A percentile compares a stretch with the other conserved stretches of the same genome.
phyloP scores from a whole-genome alignment of 192 early-diverging fungal genomes.

The Dissophora ornata region DNA sequence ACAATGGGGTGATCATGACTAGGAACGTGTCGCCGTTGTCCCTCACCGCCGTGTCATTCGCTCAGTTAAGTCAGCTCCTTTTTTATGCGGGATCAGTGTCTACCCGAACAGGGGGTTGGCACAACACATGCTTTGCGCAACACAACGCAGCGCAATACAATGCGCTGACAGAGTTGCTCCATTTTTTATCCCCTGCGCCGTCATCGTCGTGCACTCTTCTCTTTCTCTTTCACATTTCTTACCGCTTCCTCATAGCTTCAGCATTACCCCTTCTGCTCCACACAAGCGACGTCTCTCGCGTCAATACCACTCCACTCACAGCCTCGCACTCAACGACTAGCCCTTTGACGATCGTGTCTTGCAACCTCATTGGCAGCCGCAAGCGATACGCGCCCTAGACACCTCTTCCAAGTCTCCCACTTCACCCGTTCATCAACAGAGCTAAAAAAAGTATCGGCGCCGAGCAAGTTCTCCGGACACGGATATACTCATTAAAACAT shows the following conservation, averaged over 20 bases:
- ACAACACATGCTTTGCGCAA: neutral
- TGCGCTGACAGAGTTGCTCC: neutral
- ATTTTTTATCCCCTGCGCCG: no score
- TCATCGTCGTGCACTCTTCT: neutral
- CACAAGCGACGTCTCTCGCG: no score
- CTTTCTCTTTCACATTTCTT: neutral
- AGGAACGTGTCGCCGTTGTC: neutral
- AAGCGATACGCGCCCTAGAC: no score
- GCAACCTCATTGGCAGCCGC: no score
- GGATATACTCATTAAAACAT: conserved; percentile 17
- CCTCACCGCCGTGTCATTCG: neutral
- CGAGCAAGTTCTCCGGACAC: neutral
- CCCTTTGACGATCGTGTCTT: no score
- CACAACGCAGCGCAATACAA: conserved; percentile 12
- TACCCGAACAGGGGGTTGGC: neutral
- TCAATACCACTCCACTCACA: no score
- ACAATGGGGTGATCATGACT: conserved; percentile 12
- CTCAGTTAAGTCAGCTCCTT: conserved; percentile 4
- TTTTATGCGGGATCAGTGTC: no score
- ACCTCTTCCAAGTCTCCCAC: no score
- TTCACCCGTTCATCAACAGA: no score
- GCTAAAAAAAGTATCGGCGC: no score
- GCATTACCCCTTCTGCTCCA: neutral
- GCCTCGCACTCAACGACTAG: no score
- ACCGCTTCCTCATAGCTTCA: neutral